Evolutionary conservation across 257 asterid species (phyloP).

Genomic region (Eucommia ulmoides): DNA sequence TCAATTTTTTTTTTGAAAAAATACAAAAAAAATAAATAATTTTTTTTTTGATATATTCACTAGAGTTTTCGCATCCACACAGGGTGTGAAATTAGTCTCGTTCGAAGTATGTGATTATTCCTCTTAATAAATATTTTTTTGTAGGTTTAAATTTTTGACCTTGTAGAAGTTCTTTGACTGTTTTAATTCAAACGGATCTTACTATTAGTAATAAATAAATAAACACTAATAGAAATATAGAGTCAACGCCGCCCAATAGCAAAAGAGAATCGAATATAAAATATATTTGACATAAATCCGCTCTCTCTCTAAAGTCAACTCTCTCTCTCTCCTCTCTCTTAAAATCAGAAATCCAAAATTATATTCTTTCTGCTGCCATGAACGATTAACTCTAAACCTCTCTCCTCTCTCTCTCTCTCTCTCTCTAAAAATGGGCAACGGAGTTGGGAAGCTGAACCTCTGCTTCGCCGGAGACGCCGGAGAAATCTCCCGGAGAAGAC

Average conservation of each 20-base stretch:
- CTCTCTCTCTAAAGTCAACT: conserved; percentile 45
- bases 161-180: too few species aligned
- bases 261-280: conserved; percentile 10
- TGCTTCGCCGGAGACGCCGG: conserved; percentile 87
- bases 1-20: too few species aligned
- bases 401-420: neutral
- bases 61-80: too few species aligned
- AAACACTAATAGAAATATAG: conserved; percentile 1
- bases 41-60: too few species aligned
- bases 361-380: conserved; percentile 13
- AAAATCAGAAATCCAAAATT: conserved; percentile 4
- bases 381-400: conserved; percentile 9
- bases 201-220: neutral
- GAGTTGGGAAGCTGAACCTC: conserved; percentile 34
- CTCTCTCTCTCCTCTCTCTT: conserved; percentile 17
- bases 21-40: too few species aligned
- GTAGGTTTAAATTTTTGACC: too few species aligned
- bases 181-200: too few species aligned
- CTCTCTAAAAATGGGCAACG: conserved; percentile 53
- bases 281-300: neutral
- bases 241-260: conserved; percentile 27
- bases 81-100: too few species aligned
- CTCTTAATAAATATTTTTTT: too few species aligned
- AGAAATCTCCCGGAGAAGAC: conserved; percentile 60
- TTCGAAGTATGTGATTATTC: too few species aligned